phyloP scores from a whole-genome alignment of 2,329 filamentous ascomycete genomes.

The Colletotrichum gigasporum region DNA sequence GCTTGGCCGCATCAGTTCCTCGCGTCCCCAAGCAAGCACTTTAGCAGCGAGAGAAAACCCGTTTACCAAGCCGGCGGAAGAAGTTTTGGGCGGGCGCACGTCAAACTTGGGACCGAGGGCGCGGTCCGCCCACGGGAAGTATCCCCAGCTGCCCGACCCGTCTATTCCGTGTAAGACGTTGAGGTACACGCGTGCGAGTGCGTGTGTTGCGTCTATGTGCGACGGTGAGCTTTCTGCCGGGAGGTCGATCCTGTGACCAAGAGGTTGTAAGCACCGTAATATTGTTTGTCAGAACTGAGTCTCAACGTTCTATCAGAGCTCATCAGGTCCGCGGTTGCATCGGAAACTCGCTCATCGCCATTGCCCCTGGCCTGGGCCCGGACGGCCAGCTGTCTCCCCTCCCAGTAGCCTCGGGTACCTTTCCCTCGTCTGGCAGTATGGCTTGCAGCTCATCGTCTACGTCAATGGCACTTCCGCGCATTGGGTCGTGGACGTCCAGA shows the following conservation, averaged over 20 bases:
- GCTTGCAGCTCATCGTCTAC: no score
- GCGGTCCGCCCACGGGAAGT: neutral
- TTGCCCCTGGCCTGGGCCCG: no score
- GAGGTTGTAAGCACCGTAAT: neutral
- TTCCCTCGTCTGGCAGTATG: neutral
- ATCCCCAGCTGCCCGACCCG: no score
- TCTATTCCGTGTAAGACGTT: no score
- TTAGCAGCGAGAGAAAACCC: neutral
- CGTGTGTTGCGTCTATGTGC: neutral
- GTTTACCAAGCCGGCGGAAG: neutral
- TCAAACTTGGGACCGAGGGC: neutral
- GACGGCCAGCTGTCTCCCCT: no score
- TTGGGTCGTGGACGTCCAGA: no score
- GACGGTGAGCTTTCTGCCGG: neutral
- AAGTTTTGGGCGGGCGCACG: neutral
- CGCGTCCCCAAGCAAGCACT: neutral
- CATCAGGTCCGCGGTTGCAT: neutral
- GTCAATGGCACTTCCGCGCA: no score
- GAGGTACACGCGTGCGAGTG: neutral
- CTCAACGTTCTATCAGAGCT: neutral
- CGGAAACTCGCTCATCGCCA: no score
- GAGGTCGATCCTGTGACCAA: neutral
- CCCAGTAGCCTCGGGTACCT: neutral
- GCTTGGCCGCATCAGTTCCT: slow-evolving; percentile 6
- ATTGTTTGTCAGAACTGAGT: neutral